Evolutionary conservation across 768 basidiomycete genomes (phyloP), one percentile per base, ranked within the genome.

Genomic region (Rhodotorula toruloides): DNA sequence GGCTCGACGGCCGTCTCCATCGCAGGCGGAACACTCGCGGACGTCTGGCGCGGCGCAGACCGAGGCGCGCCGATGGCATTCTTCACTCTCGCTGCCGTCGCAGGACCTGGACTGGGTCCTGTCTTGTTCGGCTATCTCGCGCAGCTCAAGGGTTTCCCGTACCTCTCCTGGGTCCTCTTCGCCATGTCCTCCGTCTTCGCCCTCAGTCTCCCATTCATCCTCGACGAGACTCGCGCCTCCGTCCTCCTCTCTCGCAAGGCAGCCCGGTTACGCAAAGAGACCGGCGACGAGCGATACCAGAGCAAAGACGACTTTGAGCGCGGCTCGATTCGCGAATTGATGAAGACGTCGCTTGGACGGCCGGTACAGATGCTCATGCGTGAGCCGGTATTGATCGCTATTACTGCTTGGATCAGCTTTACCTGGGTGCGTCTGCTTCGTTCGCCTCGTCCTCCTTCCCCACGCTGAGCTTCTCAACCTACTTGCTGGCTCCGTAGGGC

Each of bases 171-270:
- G 57, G 42, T 70, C 50, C 61, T 71, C 57, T 59, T 58, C 61
- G 87, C 88, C 54, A 73, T 84, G 39, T 81, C 81, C 36, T 85
- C 81, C 4, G 73, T 79, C 2, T 85, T 84, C 59, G 71, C 85
- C 11, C 58, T 85, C 9, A 43, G 81, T 0, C 76, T 88, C 9
- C 77, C 83, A 1, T 52, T 88, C 0, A 64, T 86, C 59, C 80
- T 91, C 81, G 79, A 78, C 53, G 91, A 94, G 76, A 92, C 91
- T 0, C 81, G 91, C 22, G 78, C 83, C 0, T 82, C 84, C 1
- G 85, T 92, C 54, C 79, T 93, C 21, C 82, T 92, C 27, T 84
- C 83, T 0, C 81, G 83, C 9, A 77, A 85, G 32, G 90, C 90
- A 1, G 81, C 80, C 67, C 81, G 82, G 68, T 71, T 85, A 58